Evolutionary conservation across 2,329 filamentous ascomycete species (phyloP), one percentile per base, ranked within the genome.

Genomic region (Aspergillus neotritici): DNA sequence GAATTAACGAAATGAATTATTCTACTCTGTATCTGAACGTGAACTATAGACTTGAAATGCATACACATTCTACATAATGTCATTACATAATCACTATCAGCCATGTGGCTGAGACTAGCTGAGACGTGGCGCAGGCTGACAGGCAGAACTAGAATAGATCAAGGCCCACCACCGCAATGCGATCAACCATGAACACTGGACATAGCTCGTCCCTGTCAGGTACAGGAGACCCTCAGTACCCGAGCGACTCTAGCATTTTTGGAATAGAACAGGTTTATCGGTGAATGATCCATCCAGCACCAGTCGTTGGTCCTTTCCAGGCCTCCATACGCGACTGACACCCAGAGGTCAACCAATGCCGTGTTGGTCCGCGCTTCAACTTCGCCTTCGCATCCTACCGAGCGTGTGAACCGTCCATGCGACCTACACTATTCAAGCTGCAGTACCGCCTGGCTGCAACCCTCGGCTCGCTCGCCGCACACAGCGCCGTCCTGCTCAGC

Each of bases 381-480:
- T 10, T 31, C 14, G 17, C 25, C 28, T 38, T 13, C 31, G 14
- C 12, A 36, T 29, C 6, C 29, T 29, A 21, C 40, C 25, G 25
- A 31, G 16, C n/a, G 33, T 29, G 42, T 41, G 15, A 37, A 48
- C 44, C 43, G 53, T 58, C 55, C 54, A 71, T 71, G 68, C 64
- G 60, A 51, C 63, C 55, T 36, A 65, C 82, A 66, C 75, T 83
- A 64, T 82, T 77, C 63, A 80, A 78, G 57, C 71, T 86, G 54
- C 86, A 86, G 71, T 84, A 82, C 68, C 83, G 84, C 61, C 78
- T 87, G 58, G 78, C 78, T 60, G 80, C 82, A 56, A 86, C 83
- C 44, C 62, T 84, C 41, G 71, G 77, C 56, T 79, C 81, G 41
- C 78, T 80, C 28, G 66, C 79, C 25, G 60, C 84, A 39, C 63